Base-by-base conservation (phyloP, 768 basidiomycete species). In the Tylopilus plumbeoviolaceoides region DNA sequence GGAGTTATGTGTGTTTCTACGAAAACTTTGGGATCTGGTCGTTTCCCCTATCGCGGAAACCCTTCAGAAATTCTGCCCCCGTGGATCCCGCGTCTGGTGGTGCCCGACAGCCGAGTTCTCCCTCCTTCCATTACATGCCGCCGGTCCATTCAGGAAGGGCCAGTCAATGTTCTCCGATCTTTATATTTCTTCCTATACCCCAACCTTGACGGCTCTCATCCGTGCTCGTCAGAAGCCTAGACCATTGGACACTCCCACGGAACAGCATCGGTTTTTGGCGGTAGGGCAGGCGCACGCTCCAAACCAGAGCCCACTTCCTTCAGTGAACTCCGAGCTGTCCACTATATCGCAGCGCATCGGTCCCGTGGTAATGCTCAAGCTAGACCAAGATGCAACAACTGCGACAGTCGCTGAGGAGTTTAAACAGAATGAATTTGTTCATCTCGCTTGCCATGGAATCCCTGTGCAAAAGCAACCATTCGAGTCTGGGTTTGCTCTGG, bases 1-100 rank as follows among this genome's bases (percentile, higher is more conserved):
- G 25, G 43, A 54, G 0, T n/a, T 56, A 7, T 0, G 27, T 39
- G 33, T n/a, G 18, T 12, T 51, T 20, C 18, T 68, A 17, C 47
- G 60, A 7, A 12, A 31, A 7, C 44, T 67, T 9, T 69, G 68
- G 67, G 46, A 55, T 0, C 10, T 7, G 0, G 38, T 65, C 9
- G 58, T 65, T 4, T 45, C 12, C 7, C 65, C 65, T 0, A 45
- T 68, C 4, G 51, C 52, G 21, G 21, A 63, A 0, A 12, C n/a
- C 3, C 48, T 63, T 2, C 20, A 36, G 10, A 14, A 35, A 2
- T 31, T 7, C 10, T 33, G 33, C 47, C 38, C 44, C 12, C 23
- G 4, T 31, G n/a, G 42, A 21, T 63, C 49, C 1, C 57, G 46
- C 9, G 50, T 62, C 20, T 57, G 59, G 60, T 64, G 27, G 41